A percentile compares a stretch with the other conserved stretches of the same genome.
phyloP scores from a whole-genome alignment of 148 eudicot species.

The Chenopodium suecicum region DNA sequence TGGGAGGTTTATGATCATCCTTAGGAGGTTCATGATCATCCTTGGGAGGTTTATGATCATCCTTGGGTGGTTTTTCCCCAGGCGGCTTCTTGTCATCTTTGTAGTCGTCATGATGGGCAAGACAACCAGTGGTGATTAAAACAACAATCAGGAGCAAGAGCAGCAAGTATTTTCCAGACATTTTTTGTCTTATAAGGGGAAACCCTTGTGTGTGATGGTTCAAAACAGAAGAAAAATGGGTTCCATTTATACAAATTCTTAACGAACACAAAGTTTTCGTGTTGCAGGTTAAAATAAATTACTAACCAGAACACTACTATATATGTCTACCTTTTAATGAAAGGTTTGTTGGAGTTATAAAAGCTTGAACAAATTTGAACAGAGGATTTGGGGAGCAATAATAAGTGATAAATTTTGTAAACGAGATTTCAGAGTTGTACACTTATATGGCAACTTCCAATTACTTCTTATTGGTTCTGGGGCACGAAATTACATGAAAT shows the following conservation, averaged over 20 bases:
- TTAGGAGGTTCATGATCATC: no score
- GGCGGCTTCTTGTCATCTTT: not conserved
- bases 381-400: not conserved
- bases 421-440: constrained; percentile 7
- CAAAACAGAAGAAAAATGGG: not conserved
- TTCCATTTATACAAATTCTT: constrained; percentile 8
- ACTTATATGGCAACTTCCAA: constrained; percentile 14
- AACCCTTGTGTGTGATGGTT: constrained; percentile 1
- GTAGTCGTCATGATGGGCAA: constrained; percentile 4
- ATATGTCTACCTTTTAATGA: not conserved
- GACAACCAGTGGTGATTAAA: not conserved
- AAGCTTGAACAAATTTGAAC: not conserved
- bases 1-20: no score
- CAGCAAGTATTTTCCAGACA: constrained; percentile 13
- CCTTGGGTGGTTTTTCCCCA: not conserved
- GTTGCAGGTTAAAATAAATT: constrained; percentile 12
- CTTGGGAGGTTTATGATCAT: no score
- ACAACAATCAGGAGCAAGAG: constrained; percentile 8
- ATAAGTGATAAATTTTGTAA: not conserved
- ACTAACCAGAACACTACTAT: not conserved
- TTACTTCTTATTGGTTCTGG: not conserved
- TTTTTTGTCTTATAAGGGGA: not conserved
- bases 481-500: not conserved
- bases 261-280: constrained; percentile 11
- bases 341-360: not conserved